phyloP scores from a whole-genome alignment of 345 rosid species.

The Sisymbrium altissimum region DNA sequence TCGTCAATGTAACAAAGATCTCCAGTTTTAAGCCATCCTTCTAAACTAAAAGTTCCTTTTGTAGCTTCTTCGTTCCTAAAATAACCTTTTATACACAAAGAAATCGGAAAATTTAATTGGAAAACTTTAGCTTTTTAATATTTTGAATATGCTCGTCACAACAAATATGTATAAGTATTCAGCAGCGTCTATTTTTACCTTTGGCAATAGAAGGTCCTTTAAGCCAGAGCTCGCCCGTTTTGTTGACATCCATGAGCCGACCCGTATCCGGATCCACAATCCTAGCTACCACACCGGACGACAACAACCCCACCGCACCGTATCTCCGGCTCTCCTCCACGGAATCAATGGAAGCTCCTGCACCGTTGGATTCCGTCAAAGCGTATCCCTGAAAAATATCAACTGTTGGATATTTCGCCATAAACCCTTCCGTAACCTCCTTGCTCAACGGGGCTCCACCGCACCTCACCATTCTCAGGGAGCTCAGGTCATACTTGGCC shows the following conservation, averaged over 20 bases:
- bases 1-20: constrained; percentile 1
- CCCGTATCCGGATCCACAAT: constrained; percentile 7
- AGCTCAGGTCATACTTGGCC: background rate
- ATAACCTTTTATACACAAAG: background rate
- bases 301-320: constrained; percentile 6
- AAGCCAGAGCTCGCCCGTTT: constrained; percentile 8
- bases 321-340: constrained; percentile 9
- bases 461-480: background rate
- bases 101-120: too few species aligned
- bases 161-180: background rate
- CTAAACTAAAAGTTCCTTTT: background rate
- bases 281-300: background rate
- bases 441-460: background rate
- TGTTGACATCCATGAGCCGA: background rate
- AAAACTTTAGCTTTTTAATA: background rate
- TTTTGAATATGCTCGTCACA: background rate
- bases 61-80: background rate
- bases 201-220: background rate
- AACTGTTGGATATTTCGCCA: background rate
- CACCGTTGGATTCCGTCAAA: background rate
- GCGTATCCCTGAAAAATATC: background rate
- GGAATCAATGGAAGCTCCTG: background rate
- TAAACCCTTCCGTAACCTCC: background rate
- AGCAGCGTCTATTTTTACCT: background rate
- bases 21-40: constrained; percentile 13